phyloP scores from a whole-genome alignment of 106 monocot genomes.

The Posidonia australis region DNA sequence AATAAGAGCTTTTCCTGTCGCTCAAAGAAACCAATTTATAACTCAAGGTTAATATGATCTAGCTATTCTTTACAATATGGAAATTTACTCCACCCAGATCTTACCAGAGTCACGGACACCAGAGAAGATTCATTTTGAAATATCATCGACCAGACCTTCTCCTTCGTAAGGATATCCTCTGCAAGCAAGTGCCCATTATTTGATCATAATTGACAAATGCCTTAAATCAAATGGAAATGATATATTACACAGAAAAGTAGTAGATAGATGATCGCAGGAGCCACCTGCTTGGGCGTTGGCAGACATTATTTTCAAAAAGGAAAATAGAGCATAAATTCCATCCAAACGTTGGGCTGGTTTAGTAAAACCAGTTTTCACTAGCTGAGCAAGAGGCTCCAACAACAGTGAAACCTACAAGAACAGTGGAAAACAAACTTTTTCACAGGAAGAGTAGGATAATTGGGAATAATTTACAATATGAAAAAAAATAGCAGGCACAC shows the following conservation, averaged over 20 bases:
- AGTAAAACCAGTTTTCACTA: slow-evolving; percentile 76
- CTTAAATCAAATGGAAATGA: background rate
- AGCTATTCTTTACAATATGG: background rate
- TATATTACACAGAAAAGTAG: background rate
- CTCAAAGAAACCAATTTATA: no score
- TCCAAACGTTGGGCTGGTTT: slow-evolving; percentile 84
- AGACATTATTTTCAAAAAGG: slow-evolving; percentile 34
- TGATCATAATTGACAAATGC: background rate
- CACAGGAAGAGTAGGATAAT: no score
- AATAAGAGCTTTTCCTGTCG: no score
- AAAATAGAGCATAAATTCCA: slow-evolving; percentile 88
- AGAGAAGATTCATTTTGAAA: slow-evolving; percentile 76
- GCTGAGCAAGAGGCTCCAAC: slow-evolving; percentile 57
- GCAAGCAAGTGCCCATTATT: slow-evolving; percentile 19
- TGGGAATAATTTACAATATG: no score
- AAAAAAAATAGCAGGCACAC: no score
- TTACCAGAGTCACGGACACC: slow-evolving; percentile 52
- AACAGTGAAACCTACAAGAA: slow-evolving; percentile 48
- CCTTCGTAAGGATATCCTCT: slow-evolving; percentile 71
- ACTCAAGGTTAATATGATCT: no score
- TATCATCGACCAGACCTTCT: slow-evolving; percentile 78
- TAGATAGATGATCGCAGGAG: background rate
- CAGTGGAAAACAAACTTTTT: background rate
- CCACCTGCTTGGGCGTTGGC: slow-evolving; percentile 60
- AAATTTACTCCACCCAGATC: background rate